Percentiles rank a stretch among this genome's conserved stretches.
Conservation (phyloP, 2,329 filamentous ascomycete species). For the Ophiocordyceps robertsii region DNA sequence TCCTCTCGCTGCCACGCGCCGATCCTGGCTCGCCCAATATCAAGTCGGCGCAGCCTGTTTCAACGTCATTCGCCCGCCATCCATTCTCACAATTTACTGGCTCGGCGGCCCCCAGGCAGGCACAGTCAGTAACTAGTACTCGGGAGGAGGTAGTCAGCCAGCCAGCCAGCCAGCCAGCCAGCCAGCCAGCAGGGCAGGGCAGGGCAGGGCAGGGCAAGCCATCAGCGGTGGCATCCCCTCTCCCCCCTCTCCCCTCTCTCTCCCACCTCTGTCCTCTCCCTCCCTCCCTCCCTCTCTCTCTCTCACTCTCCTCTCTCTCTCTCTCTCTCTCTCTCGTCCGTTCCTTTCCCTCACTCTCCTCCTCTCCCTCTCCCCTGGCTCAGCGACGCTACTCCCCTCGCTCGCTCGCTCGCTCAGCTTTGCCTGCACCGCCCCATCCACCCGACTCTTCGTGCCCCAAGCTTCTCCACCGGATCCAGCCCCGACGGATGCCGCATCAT, state of each 20-base stretch:
- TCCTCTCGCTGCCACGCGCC: not conserved
- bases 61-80: conserved; percentile 4
- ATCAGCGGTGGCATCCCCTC: not conserved
- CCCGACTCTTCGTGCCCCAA: not conserved
- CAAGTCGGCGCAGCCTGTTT: conserved; percentile 2
- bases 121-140: not conserved
- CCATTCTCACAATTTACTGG: not conserved
- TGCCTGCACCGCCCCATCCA: not conserved
- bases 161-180: not conserved
- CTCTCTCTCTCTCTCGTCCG: not conserved
- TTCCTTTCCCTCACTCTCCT: not conserved
- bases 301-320: not conserved
- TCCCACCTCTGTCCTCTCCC: not conserved
- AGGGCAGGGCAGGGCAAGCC: not conserved
- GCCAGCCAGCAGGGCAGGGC: not conserved
- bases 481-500: not conserved
- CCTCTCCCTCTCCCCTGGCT: not conserved
- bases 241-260: not conserved
- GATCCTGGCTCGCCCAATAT: not conserved
- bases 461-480: not conserved
- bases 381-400: not conserved
- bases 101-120: not conserved
- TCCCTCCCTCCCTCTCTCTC: not conserved
- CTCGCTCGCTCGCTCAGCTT: not conserved
- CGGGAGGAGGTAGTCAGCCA: not conserved